These are phyloP conservation scores for Fusarium mundagurra DNA, from an alignment of 2,329 filamentous ascomycete species.

Conservation along the genomic window DNA sequence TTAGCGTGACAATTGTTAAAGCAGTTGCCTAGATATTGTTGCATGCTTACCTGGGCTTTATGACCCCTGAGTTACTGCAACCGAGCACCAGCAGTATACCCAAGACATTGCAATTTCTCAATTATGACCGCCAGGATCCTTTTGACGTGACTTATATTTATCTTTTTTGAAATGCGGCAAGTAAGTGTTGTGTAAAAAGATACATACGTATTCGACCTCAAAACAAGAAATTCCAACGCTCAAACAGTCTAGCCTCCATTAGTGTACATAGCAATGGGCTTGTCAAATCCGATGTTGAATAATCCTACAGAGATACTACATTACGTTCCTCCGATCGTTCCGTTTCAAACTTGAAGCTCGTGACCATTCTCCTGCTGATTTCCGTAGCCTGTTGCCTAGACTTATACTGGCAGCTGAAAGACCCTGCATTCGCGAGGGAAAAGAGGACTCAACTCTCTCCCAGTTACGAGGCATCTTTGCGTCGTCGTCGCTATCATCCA, in stretches of 20 bases:
- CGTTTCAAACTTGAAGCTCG: conserved; percentile 55
- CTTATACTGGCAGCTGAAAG: conserved; percentile 56
- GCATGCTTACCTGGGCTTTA: not conserved
- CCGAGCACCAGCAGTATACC: not conserved
- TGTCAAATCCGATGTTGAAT: not conserved
- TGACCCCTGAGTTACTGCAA: not conserved
- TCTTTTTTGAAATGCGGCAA: not conserved
- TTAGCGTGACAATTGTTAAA: not conserved
- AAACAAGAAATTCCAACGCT: not conserved
- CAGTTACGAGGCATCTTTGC: conserved; percentile 39
- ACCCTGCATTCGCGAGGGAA: conserved; percentile 38
- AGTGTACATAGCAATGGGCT: conserved; percentile 2
- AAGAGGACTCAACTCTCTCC: conserved; percentile 42
- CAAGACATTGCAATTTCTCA: not conserved
- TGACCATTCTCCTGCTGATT: conserved; percentile 58
- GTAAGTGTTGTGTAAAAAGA: not conserved
- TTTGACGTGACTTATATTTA: not conserved
- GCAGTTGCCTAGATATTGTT: not conserved
- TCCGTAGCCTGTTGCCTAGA: conserved; percentile 59
- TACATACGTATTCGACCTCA: not conserved
- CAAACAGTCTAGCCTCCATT: not conserved
- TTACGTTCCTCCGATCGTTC: conserved; percentile 39
- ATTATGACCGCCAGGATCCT: not conserved
- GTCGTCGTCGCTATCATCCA: conserved; percentile 45
- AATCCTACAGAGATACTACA: not conserved